Evolutionary conservation across 2,329 filamentous ascomycete genomes (phyloP), one percentile per base, ranked within the genome.

Genomic region (Scedosporium apiospermum): DNA sequence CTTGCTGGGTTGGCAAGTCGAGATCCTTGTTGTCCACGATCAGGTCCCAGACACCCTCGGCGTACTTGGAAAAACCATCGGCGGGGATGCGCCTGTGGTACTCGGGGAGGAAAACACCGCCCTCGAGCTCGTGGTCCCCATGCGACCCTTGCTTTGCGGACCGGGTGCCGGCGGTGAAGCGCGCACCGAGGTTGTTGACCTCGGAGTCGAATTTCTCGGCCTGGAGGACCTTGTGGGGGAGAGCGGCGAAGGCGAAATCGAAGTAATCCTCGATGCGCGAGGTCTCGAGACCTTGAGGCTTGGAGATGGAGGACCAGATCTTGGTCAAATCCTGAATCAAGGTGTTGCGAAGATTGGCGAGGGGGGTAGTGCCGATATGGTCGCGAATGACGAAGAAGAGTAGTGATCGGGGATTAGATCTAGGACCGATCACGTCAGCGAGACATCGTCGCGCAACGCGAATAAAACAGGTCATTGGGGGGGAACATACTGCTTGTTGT

Each of bases 311-410:
- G 2, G 88, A 84, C 95, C 95, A 99, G 69, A 99, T 91, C 73
- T 93, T 90, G 60, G 87, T 88, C 65, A 99, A 81, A 74, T 98
- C 95, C 76, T 96, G 90, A 67, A 96, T 81, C 58, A 99, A 78
- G 1, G 95, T 99, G 69, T 90, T 90, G 72, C 92, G 90, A 62
- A 99, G 85, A 75, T 97, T 98, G 66, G 87, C 81, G 34, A 99
- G 83, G 9, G 95, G 95, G 0, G 95, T 99, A 58, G 86, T 91
- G 67, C 95, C 95, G 66, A 98, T 85, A 74, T 97, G 93, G 74
- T 99, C 95, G 74, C 95, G 92, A 70, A 99, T 97, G 68, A 99
- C 95, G 78, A 99, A 99, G 80, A 99, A 98, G 42, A 99, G 83
- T 60, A 99, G 86, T 12, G 93, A 98, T 66, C 93, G 86, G 34